These are phyloP conservation scores for Russula olivacea DNA, from an alignment of 768 basidiomycete species.

Conservation along the genomic window DNA sequence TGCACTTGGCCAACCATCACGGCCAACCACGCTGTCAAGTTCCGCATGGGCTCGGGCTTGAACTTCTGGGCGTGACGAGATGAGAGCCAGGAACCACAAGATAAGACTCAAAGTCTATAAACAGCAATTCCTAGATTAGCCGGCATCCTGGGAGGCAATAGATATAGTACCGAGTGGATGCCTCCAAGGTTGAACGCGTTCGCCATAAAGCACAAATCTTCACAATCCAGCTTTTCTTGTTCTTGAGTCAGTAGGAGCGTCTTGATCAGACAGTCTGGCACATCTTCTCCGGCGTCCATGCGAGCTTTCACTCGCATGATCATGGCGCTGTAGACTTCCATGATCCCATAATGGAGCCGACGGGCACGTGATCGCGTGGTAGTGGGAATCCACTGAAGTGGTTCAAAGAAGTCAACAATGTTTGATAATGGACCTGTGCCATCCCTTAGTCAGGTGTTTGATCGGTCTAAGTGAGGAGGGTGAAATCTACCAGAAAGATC, in stretches of 20 bases:
- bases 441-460: neutral
- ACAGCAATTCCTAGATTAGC: constrained; percentile 22
- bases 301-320: constrained; percentile 30
- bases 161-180: constrained; percentile 30
- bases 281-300: constrained; percentile 31
- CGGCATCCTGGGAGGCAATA: neutral
- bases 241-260: constrained; percentile 30
- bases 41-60: constrained; percentile 31
- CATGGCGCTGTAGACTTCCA: constrained; percentile 34
- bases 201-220: constrained; percentile 34
- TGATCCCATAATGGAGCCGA: constrained; percentile 35
- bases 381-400: constrained; percentile 39
- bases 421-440: constrained; percentile 40
- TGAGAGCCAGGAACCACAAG: constrained; percentile 32
- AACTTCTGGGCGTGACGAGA: constrained; percentile 27
- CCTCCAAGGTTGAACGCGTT: constrained; percentile 35
- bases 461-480: neutral
- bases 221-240: constrained; percentile 31
- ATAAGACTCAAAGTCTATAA: constrained; percentile 34
- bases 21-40: constrained; percentile 28
- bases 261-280: constrained; percentile 36
- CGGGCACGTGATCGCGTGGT: constrained; percentile 36
- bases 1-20: constrained; percentile 26
- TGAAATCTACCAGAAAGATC: constrained; percentile 27
- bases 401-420: constrained; percentile 40